Percentiles rank a stretch among this genome's conserved stretches.
These are phyloP conservation scores for Cordyceps javanica DNA, from an alignment of 2,329 filamentous ascomycete genomes.

Conservation along the genomic window DNA sequence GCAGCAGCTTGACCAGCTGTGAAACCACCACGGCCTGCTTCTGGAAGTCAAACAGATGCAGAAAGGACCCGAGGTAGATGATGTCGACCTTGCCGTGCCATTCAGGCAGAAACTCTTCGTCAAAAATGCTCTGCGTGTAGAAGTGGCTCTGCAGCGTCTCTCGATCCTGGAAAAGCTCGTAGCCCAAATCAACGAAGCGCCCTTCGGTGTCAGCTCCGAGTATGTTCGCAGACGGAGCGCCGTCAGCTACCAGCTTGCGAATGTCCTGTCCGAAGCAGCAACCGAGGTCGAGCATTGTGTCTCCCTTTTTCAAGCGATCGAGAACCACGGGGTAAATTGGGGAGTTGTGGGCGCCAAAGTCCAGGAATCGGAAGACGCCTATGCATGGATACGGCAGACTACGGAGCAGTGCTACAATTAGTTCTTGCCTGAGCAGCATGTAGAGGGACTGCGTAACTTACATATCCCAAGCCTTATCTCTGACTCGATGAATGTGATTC, in stretches of 20 bases:
- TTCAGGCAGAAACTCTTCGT: not conserved
- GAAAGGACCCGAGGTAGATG: not conserved
- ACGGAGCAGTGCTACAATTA: too few relatives aligned
- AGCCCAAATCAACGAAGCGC: slow-evolving; percentile 20
- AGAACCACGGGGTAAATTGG: slow-evolving; percentile 15
- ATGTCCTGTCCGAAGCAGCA: slow-evolving; percentile 26
- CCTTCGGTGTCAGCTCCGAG: slow-evolving; percentile 19
- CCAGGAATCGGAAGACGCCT: slow-evolving; percentile 15
- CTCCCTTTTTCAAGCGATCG: slow-evolving; percentile 9
- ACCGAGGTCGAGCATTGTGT: slow-evolving; percentile 22
- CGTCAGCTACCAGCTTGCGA: slow-evolving; percentile 21
- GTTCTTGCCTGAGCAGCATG: too few relatives aligned
- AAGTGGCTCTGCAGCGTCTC: slow-evolving; percentile 18
- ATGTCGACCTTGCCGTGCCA: not conserved
- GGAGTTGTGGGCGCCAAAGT: slow-evolving; percentile 9
- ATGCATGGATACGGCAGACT: slow-evolving; percentile 18
- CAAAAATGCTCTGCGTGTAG: slow-evolving; percentile 17
- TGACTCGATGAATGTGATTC: too few relatives aligned
- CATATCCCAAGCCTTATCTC: too few relatives aligned
- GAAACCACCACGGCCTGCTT: not conserved
- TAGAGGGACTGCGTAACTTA: too few relatives aligned
- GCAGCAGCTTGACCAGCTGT: not conserved
- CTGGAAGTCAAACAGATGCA: not conserved
- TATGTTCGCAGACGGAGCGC: slow-evolving; percentile 18
- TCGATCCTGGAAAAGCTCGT: slow-evolving; percentile 23